Evolutionary conservation across 2,329 filamentous ascomycete species (phyloP), one percentile per base, ranked within the genome.

Genomic region (Aspergillus costaricaensis): DNA sequence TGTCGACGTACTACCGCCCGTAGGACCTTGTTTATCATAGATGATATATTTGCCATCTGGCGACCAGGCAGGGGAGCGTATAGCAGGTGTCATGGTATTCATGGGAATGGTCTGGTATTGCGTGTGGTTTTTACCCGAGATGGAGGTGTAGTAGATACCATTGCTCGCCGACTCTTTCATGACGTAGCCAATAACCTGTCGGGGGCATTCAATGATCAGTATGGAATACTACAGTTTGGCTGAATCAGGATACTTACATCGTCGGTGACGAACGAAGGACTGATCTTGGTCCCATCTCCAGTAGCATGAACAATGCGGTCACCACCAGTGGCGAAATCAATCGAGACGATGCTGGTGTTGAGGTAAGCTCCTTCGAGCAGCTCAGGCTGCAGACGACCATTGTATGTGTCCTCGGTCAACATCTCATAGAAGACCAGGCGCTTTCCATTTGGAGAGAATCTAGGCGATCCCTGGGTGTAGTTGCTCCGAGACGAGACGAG

Each of bases 381-480:
- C 8, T 64, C 64, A 1, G 62, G 60, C n/a, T 67, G 60, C 12
- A 36, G 32, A 52, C 79, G 79, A 4, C 76, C 72, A 36, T 72
- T 67, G 63, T 73, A 80, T 0, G 78, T 80, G 5, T 70, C 62
- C 56, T 77, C 76, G 0, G 66, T 71, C 1, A 72, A 74, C 60
- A 80, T 73, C 50, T 79, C 74, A 60, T 80, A 77, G 64, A 72
- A 79, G 21, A 77, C 52, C 30, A 79, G 65, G 6, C 74, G 73
- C 21, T 58, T 65, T 3, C 75, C 74, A 53, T 78, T 74, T 1
- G 68, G 67, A 1, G 75, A 77, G 69, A 73, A 79, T 19, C 75
- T 70, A 5, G 77, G 77, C 1, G 75, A 74, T 2, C 77, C 77
- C 2, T 79, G 67, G 9, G 68, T 74, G 60, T 77, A 78, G 1